Evolutionary conservation across 768 basidiomycete genomes (phyloP), one percentile per base, ranked within the genome.

Genomic region (Kwoniella sp.): DNA sequence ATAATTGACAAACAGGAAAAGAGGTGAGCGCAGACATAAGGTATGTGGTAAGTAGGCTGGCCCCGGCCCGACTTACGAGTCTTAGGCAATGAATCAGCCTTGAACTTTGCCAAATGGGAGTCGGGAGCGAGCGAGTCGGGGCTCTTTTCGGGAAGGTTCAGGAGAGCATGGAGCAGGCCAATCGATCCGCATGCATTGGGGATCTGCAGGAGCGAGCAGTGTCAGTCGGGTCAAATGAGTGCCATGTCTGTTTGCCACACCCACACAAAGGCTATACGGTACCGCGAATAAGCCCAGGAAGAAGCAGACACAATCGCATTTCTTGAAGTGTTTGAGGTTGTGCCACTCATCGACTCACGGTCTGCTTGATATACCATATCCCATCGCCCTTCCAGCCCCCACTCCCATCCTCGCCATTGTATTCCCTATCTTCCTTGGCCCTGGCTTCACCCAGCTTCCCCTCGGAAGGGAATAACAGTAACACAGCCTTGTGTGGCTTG

Each of bases 301-400:
- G n/a, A n/a, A n/a, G n/a, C n/a, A n/a, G n/a, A n/a, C n/a, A n/a
- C n/a, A n/a, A n/a, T n/a, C n/a, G n/a, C n/a, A n/a, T n/a, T n/a
- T n/a, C n/a, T n/a, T n/a, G n/a, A n/a, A 17, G 41, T 8, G 41
- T 45, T 9, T 3, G 41, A 17, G 41, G 15, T 38, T 13, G 5
- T n/a, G n/a, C n/a, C n/a, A n/a, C 20, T 11, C 11, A n/a, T 13
- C 7, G 30, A 75, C 85, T 31, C 61, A 91, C 92, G 57, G 90
- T 95, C 79, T 96, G 93, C 79, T 92, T 92, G 82, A 95, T 91
- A 85, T 87, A 96, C 71, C 93, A 82, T 4, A 95, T 82, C 31
- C 58, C 61, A 17, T 86, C 85, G 71, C 91, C 87, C 11, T 80
- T 82, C 65, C 63, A 65, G 15, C 86, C 84, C 62, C 25, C 31